phyloP scores from a whole-genome alignment of 345 rosid genomes.

The Populus simonii region DNA sequence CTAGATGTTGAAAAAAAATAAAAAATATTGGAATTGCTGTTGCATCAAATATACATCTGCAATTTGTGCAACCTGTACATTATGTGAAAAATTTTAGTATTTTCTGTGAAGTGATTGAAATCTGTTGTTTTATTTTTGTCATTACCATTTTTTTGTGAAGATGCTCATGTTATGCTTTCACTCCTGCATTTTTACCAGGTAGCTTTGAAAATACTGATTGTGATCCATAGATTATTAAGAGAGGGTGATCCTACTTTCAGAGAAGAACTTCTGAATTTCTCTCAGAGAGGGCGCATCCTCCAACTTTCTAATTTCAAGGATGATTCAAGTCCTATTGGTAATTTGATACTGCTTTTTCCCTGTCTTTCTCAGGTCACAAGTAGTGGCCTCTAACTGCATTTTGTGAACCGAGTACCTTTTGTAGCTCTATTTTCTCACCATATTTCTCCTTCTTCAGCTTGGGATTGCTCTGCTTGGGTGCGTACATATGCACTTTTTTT shows the following conservation, averaged over 20 bases:
- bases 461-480: constrained; percentile 99
- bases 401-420: not conserved
- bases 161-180: not conserved
- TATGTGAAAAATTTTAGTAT: not conserved
- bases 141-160: not conserved
- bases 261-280: constrained; percentile 78
- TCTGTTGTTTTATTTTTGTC: not conserved
- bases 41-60: not conserved
- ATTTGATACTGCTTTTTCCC: constrained; percentile 3
- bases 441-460: constrained; percentile 47
- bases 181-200: constrained; percentile 45
- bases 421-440: not conserved
- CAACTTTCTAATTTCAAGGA: constrained; percentile 95
- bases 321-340: constrained; percentile 95
- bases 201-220: constrained; percentile 86
- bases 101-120: not conserved
- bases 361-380: not conserved
- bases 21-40: not conserved
- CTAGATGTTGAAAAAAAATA: too few species aligned
- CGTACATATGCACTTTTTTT: constrained; percentile 91
- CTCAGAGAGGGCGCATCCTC: constrained; percentile 79
- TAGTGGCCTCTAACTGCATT: not conserved
- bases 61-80: too few species aligned
- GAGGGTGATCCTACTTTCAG: constrained; percentile 95
- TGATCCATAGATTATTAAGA: constrained; percentile 79